A percentile compares a stretch with the other conserved stretches of the same genome.
Evolutionary conservation across 257 asterid species (phyloP).

Genomic region (Solanum phureja): DNA sequence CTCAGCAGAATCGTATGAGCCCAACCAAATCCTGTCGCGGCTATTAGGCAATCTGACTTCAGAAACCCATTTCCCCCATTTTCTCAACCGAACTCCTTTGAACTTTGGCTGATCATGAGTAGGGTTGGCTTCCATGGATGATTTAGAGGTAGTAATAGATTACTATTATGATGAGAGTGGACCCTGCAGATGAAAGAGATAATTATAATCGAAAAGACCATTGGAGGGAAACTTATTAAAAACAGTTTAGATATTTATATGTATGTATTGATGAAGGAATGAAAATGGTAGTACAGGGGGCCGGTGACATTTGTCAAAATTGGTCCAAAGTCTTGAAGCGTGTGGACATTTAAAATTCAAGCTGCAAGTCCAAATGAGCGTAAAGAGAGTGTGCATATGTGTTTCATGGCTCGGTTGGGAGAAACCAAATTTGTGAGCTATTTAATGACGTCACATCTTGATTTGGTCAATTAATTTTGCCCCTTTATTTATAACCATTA

Average conservation of each 20-base stretch:
- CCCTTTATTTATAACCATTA: background rate
- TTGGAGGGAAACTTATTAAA: background rate
- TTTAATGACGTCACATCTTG: background rate
- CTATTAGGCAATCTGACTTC: conserved; percentile 11
- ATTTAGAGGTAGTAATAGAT: background rate
- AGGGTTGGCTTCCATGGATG: background rate
- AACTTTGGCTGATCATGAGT: background rate
- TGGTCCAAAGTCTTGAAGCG: background rate
- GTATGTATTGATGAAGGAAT: background rate
- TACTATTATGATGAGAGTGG: background rate
- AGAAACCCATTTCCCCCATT: conserved; percentile 21
- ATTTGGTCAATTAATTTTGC: background rate
- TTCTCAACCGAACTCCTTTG: conserved; percentile 14
- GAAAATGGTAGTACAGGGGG: background rate
- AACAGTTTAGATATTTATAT: background rate
- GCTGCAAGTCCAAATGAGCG: conserved; percentile 1
- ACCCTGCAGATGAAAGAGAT: background rate
- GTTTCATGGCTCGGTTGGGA: background rate
- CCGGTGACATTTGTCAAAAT: background rate
- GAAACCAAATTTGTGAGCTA: background rate
- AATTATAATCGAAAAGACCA: background rate
- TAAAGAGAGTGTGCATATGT: background rate
- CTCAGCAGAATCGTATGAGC: conserved; percentile 7
- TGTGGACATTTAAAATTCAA: background rate
- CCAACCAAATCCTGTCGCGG: conserved; percentile 15